phyloP scores from a whole-genome alignment of 352 stramenopile genomes.

The Globisporangium cederbergense region DNA sequence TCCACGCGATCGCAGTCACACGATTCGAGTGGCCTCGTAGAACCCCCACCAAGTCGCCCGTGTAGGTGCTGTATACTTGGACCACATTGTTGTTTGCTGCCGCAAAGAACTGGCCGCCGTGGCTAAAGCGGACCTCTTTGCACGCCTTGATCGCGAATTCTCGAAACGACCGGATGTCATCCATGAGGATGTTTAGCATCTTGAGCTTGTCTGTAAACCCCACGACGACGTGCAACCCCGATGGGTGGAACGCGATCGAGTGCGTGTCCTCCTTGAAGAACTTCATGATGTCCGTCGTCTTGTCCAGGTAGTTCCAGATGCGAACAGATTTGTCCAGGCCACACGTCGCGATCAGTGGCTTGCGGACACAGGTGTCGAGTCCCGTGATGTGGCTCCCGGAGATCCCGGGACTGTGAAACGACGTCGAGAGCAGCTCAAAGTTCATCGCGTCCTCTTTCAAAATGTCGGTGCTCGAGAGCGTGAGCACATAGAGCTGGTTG shows the following conservation, averaged over 20 bases:
- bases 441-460: conserved; percentile 93
- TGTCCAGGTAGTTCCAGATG: conserved; percentile 94
- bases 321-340: conserved; percentile 89
- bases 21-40: conserved; percentile 81
- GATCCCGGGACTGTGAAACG: conserved; percentile 80
- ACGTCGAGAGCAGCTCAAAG: conserved; percentile 88
- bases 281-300: conserved; percentile 89
- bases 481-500: conserved; percentile 90
- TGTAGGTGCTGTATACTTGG: conserved; percentile 82
- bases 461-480: conserved; percentile 89
- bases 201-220: conserved; percentile 93
- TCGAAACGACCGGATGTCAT: conserved; percentile 89
- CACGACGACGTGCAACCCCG: conserved; percentile 84
- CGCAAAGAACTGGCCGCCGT: conserved; percentile 90
- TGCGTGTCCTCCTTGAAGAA: conserved; percentile 89
- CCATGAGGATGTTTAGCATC: conserved; percentile 93
- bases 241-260: conserved; percentile 90
- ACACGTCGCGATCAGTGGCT: conserved; percentile 89
- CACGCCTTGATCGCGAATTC: conserved; percentile 93
- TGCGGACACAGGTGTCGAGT: conserved; percentile 92
- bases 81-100: conserved; percentile 88
- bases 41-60: conserved; percentile 61
- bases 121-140: conserved; percentile 88
- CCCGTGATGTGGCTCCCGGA: conserved; percentile 81
- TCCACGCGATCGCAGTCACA: conserved; percentile 78